Evolutionary conservation across 1,139 yeast genomes (phyloP).

Genomic region (Hyphopichia fennica): DNA sequence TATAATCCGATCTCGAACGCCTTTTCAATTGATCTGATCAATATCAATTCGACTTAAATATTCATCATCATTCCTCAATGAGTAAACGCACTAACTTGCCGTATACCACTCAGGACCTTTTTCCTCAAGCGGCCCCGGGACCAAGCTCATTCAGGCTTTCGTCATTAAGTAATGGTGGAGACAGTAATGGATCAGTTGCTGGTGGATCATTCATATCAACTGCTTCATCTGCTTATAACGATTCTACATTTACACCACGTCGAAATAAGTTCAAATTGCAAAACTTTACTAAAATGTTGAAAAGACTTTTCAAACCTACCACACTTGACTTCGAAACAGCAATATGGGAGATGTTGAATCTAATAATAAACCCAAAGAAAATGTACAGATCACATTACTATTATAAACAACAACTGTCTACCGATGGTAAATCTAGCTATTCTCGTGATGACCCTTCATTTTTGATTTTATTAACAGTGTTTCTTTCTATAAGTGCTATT

Average conservation of each 20-base stretch:
- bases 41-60: too few species aligned
- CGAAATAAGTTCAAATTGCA: slow-evolving; percentile 9
- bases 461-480: slow-evolving; percentile 63
- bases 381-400: slow-evolving; percentile 82
- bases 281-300: slow-evolving; percentile 28
- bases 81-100: slow-evolving; percentile 34
- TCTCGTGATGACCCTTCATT: slow-evolving; percentile 93
- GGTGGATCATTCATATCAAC: slow-evolving; percentile 24
- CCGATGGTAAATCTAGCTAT: slow-evolving; percentile 46
- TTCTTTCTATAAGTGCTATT: slow-evolving; percentile 70
- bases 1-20: too few species aligned
- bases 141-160: slow-evolving; percentile 12
- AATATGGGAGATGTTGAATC: slow-evolving; percentile 81
- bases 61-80: too few species aligned
- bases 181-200: slow-evolving; percentile 17
- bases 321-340: slow-evolving; percentile 92
- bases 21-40: too few species aligned
- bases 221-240: slow-evolving; percentile 11
- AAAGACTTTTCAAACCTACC: slow-evolving; percentile 64
- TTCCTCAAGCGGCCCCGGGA: slow-evolving; percentile 25
- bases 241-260: slow-evolving; percentile 1
- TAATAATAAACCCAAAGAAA: slow-evolving; percentile 72
- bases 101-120: slow-evolving; percentile 39
- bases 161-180: slow-evolving; percentile 1
- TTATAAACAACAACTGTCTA: slow-evolving; percentile 45